Base-by-base conservation (phyloP, 2,329 filamentous ascomycete genomes). In the Pseudocercospora ulei region DNA sequence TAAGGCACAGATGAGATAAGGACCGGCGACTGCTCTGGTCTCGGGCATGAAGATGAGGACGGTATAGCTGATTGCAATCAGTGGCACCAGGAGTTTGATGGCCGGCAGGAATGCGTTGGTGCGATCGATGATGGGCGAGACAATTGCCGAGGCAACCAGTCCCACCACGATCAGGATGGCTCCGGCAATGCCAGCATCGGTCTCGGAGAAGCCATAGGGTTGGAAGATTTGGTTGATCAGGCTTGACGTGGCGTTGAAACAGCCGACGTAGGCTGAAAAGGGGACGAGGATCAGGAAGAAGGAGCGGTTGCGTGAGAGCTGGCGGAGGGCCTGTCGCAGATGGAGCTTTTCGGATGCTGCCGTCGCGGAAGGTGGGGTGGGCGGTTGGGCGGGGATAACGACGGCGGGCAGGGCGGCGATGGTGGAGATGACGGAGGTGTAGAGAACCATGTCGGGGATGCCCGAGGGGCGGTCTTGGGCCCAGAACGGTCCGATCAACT, bases 221-320 rank as follows among this genome's bases (percentile, higher is more conserved):
- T 75, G 68, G 48, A 96, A 73, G 58, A 96, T 83, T 58, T 95
- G 88, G 65, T 88, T 93, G 6, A 96, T 71, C 1, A 96, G 74
- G 1, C 82, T 82, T 34, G 86, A 92, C 50, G 87, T 69, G 50
- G 81, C 81, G 70, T 96, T 96, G 76, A 98, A 98, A 66, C 90
- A 80, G 53, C 82, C 86, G 45, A 94, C 83, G 61, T 86, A 94
- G 53, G 87, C 63, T 48, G 74, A 66, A 64, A 88, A 96, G n/a
- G 87, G 80, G 43, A 87, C 54, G 45, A 87, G 67, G 49, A 95
- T 64, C 47, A 94, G 72, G 72, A 78, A 93, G 62, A 93, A 80
- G 57, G 88, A 79, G 11, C 73, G 67, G 3, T 76, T 82, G 19
- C 56, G 58, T 30, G 70, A 56, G 28, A 69, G 57, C 11, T 51